Evolutionary conservation across 208 protist genomes (phyloP), one percentile per base, ranked within the genome.

Genomic region (Crithidia acanthocephali): DNA sequence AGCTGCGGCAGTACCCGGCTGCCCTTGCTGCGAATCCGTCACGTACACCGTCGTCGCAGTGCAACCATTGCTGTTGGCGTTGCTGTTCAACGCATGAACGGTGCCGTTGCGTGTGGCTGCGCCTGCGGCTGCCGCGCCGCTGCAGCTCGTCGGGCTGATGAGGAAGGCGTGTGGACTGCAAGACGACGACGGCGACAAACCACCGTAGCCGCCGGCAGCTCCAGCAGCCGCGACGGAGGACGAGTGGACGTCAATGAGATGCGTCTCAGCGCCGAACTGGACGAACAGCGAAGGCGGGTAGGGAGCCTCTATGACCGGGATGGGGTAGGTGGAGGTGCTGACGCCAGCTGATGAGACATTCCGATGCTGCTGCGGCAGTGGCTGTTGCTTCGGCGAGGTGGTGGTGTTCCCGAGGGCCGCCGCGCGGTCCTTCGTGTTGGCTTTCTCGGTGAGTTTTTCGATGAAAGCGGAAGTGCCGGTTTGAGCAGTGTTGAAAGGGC

Each of bases 201-300:
- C 57, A 4, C 44, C 59, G 37, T 27, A 30, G 13, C 59, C 42
- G 25, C 20, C 35, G 0, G 59, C 44, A 27, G 59, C 10, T 6
- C 42, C 35, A 0, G 59, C 59, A 22, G 59, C 4, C 16, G 59
- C n/a, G 42, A 35, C 28, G 7, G 59, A 30, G 18, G 28, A 25
- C 11, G 61, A 53, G 11, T 40, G 44, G 1, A 45, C 27, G 47
- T 66, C 61, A 32, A 66, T 66, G 47, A 66, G 28, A 32, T 56
- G 61, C 15, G 40, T 33, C 22, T 44, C 28, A 5, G 22, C 28
- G 2, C 45, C 61, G 23, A 56, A 44, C 2, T 42, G 61, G 8
- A 66, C 47, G 20, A 32, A 25, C 5, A 66, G 28, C 6, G 61
- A 27, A 13, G 61, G 61, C 28, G 61, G 61, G 61, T 35, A 56